A percentile compares a stretch with the other conserved stretches of the same genome.
These are phyloP conservation scores for Wickerhamiella kurtzmanii DNA, from an alignment of 805 yeast genomes.

Conservation along the genomic window DNA sequence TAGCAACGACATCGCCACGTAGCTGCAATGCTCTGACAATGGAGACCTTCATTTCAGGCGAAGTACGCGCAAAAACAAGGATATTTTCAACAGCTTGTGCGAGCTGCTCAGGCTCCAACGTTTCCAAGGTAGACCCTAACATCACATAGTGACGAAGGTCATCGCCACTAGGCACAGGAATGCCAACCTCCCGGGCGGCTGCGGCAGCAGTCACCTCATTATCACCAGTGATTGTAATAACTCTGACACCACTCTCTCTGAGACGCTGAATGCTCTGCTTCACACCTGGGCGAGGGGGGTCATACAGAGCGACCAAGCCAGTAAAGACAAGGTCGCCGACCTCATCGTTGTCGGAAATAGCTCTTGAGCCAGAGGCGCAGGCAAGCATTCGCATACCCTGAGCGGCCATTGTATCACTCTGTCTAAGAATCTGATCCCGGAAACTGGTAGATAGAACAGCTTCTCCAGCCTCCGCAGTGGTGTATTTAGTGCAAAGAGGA, in stretches of 20 bases:
- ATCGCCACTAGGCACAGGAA: slow-evolving; percentile 37
- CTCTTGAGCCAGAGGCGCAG: slow-evolving; percentile 55
- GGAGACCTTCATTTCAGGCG: slow-evolving; percentile 39
- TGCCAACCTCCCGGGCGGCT: slow-evolving; percentile 48
- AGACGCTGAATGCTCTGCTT: slow-evolving; percentile 58
- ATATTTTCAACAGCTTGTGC: slow-evolving; percentile 68
- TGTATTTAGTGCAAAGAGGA: slow-evolving; percentile 44
- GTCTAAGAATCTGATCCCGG: slow-evolving; percentile 35
- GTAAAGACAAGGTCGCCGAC: slow-evolving; percentile 73
- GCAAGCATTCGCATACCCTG: slow-evolving; percentile 82
- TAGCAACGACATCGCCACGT: slow-evolving; percentile 90
- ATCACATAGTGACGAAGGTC: slow-evolving; percentile 55
- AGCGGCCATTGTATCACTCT: slow-evolving; percentile 53
- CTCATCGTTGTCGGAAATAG: slow-evolving; percentile 49
- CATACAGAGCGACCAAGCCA: slow-evolving; percentile 91
- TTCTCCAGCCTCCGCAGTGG: slow-evolving; percentile 44
- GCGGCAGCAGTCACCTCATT: slow-evolving; percentile 39
- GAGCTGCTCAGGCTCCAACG: slow-evolving; percentile 56
- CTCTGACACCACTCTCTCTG: slow-evolving; percentile 87
- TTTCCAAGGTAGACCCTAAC: slow-evolving; percentile 73
- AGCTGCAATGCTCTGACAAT: slow-evolving; percentile 38
- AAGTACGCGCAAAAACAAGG: slow-evolving; percentile 35
- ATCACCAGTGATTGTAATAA: slow-evolving; percentile 92
- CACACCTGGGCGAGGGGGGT: slow-evolving; percentile 91
- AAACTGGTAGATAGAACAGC: slow-evolving; percentile 44